Base-by-base conservation (phyloP, 2,329 filamentous ascomycete genomes). In the Fusarium sp. region DNA sequence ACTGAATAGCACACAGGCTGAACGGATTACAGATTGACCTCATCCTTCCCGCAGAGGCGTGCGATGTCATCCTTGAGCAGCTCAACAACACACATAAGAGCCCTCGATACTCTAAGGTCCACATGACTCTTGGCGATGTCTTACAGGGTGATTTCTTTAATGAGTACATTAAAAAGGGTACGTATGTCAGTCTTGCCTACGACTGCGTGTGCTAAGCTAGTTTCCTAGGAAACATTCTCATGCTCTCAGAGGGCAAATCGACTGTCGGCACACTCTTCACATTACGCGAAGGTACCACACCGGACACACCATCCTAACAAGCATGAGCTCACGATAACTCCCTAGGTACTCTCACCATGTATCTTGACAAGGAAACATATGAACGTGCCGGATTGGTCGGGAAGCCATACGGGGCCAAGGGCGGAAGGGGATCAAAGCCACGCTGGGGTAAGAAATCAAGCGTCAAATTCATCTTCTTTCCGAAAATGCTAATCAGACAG, bases 321-420 rank as follows among this genome's bases (percentile, higher is more conserved):
- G 14, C 37, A 60, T 30, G 6, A 57, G 18, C 66, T 79, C 10
- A 65, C 27, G 6, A 1, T 56, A 9, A 3, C 7, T 30, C 16
- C 48, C 18, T 4, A 94, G 94, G 94, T 0, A 84, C 89, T 1
- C 86, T 99, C 37, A 90, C 88, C 5, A 87, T 99, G 77, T 93
- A 94, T 76, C 87, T 98, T 30, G 93, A 95, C 73, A 95, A 92
- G 76, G 91, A 95, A 64, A 91, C 90, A 1, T 98, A 95, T 82
- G 95, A 98, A 82, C 89, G 92, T 57, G 92, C 93, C 56, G 97
- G 97, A 0, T 86, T 99, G 0, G 89, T 92, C 1, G 96, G 96
- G 1, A 92, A 91, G 73, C 88, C 93, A 20, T 85, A 90, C 66
- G 89, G 89, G 3, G 83, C 84, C 50, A 92, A 91, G 74, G 90